Base-by-base conservation (phyloP, 2,329 filamentous ascomycete genomes). In the Apiospora malaysiana region DNA sequence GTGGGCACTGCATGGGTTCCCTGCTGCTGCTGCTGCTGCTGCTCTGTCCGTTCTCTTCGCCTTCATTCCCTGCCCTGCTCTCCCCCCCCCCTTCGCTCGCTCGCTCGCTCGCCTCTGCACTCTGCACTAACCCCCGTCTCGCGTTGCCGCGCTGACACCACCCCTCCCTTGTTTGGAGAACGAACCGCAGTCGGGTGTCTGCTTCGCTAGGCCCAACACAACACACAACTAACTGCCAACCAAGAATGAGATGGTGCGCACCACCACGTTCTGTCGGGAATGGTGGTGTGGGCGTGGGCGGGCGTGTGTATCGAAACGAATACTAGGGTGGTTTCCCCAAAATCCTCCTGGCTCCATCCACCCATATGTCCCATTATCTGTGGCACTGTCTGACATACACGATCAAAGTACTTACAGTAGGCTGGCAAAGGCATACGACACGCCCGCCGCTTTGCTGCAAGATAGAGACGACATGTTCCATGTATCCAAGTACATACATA, bases 171-270 rank as follows among this genome's bases (percentile, higher is more conserved):
- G 56, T 63, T 63, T 63, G 32, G 56, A 63, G 56, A 63, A 63
- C 21, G 56, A 63, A 63, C 56, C 56, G 56, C 56, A 63, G 56
- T 63, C 56, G 56, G 56, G 56, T 63, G 56, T 63, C 56, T 63
- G 56, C 56, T 37, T 63, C 23, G 56, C n/a, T 63, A 63, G 56
- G 10, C 56, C 56, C 56, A 63, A 40, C 51, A 56, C 25, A 43
- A 10, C 25, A 56, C 51, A 32, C 32, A 32, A 32, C 32, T 6
- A 32, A 32, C 27, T 37, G 51, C 51, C 27, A 63, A 63, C 32
- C 56, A 63, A 40, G 40, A 32, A 63, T 40, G 56, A n/a, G 56
- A 40, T 63, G 56, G 9, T 63, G 56, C n/a, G 18, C 43, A 42
- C 46, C 46, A 47, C 46, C 46, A 47, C 45, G 45, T 46, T 46